Conservation (phyloP, 2,329 filamentous ascomycete genomes). For the Colletotrichum viniferum region DNA sequence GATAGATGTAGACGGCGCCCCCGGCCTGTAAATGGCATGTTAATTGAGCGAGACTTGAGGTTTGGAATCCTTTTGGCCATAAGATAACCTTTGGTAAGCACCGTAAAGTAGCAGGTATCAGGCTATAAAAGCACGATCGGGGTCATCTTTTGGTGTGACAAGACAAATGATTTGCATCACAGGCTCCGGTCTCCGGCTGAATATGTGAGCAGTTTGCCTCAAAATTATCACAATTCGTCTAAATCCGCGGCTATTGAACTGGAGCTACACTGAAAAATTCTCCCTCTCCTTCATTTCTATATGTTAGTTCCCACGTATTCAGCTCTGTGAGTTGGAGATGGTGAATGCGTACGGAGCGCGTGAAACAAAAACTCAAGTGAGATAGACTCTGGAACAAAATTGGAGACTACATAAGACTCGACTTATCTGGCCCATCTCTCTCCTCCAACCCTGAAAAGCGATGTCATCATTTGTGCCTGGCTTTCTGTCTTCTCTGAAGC, state of each 20-base stretch:
- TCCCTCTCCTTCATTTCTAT: rapidly evolving
- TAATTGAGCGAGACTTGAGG: background rate
- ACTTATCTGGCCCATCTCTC: too few relatives aligned
- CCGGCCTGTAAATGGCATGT: background rate
- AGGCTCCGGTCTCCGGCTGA: too few relatives aligned
- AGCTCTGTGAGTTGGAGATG: background rate
- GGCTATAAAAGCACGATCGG: rapidly evolving
- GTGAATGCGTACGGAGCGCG: background rate
- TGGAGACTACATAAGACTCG: too few relatives aligned
- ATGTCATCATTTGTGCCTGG: background rate
- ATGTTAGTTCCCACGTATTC: background rate
- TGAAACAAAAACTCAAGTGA: background rate
- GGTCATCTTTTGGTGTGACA: background rate
- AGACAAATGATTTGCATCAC: too few relatives aligned
- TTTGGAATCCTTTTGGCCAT: too few relatives aligned
- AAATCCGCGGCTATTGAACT: rapidly evolving
- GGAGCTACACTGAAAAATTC: rapidly evolving
- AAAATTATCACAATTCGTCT: background rate
- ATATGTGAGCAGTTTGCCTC: background rate
- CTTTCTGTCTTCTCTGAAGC: background rate
- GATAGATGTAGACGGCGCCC: background rate
- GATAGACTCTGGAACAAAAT: background rate
- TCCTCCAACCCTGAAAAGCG: too few relatives aligned
- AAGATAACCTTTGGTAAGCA: too few relatives aligned
- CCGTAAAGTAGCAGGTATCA: too few relatives aligned